A percentile compares a stretch with the other conserved stretches of the same genome.
Evolutionary conservation across 2,329 filamentous ascomycete genomes (phyloP).

Genomic region (Nemania diffusa): DNA sequence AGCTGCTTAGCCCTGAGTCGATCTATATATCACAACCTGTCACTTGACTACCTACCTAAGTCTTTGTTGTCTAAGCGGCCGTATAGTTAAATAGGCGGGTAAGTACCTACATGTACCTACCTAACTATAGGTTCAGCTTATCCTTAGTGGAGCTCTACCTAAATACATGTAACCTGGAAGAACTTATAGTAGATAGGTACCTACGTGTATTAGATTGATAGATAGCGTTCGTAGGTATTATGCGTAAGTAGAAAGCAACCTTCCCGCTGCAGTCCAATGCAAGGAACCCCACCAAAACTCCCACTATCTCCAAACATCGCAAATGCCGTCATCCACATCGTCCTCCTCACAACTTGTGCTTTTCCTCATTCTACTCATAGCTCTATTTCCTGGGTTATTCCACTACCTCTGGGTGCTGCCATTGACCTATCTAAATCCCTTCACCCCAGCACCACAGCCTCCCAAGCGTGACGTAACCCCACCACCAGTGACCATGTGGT

Average conservation of each 20-base stretch:
- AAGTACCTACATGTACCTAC: neutral
- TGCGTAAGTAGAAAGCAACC: constrained; percentile 9
- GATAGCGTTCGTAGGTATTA: too few species aligned
- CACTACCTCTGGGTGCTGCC: constrained; percentile 64
- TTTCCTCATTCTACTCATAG: constrained; percentile 59
- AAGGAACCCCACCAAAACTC: constrained; percentile 44
- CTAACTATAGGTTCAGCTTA: neutral
- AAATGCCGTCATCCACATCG: constrained; percentile 56
- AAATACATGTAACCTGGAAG: neutral
- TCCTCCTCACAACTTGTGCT: constrained; percentile 55
- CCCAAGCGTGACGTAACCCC: constrained; percentile 29
- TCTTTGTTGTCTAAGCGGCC: neutral
- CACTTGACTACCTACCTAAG: neutral
- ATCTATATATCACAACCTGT: neutral
- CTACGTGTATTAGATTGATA: too few species aligned
- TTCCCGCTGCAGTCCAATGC: constrained; percentile 19
- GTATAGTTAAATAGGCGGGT: neutral
- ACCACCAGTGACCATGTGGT: constrained; percentile 70
- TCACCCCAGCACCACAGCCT: constrained; percentile 27
- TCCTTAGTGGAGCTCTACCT: constrained; percentile 20
- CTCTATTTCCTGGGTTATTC: constrained; percentile 64
- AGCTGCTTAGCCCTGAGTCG: neutral
- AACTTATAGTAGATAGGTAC: neutral
- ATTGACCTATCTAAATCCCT: constrained; percentile 51
- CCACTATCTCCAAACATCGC: constrained; percentile 31